Conservation (phyloP, 768 basidiomycete species). For the Sistotremastrum niveocremeum region DNA sequence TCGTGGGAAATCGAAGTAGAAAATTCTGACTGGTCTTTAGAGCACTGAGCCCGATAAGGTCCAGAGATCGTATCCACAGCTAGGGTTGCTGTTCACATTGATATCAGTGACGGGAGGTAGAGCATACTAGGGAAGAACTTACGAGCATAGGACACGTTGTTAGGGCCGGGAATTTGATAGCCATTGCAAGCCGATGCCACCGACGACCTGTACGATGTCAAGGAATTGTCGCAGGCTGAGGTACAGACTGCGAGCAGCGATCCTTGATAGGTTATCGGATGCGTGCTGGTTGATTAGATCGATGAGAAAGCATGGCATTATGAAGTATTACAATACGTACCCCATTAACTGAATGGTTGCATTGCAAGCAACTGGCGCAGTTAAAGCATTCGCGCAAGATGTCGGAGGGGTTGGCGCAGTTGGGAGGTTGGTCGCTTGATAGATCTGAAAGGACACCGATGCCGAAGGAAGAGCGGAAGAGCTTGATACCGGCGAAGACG, state of each 20-base stretch:
- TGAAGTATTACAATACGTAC: neutral
- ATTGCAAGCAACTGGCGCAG: neutral
- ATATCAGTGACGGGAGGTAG: no score
- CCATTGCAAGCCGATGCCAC: neutral
- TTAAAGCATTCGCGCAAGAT: neutral
- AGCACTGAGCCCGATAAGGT: neutral
- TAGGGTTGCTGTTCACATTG: neutral
- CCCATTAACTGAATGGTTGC: neutral
- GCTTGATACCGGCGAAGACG: neutral
- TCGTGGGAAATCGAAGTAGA: no score
- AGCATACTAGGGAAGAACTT: no score
- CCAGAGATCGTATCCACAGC: neutral
- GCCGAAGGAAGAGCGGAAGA: neutral
- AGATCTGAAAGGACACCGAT: neutral
- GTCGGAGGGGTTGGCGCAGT: neutral
- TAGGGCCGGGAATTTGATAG: neutral
- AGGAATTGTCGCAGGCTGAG: neutral
- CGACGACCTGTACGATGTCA: neutral
- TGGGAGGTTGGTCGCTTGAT: neutral
- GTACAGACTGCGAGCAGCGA: neutral
- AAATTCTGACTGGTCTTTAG: neutral
- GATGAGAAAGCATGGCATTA: neutral
- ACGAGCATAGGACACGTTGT: neutral
- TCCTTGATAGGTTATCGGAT: neutral
- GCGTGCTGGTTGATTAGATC: neutral